These are phyloP conservation scores for Sideroxylon spinosum DNA, from an alignment of 179 eudicot species.

Conservation along the genomic window DNA sequence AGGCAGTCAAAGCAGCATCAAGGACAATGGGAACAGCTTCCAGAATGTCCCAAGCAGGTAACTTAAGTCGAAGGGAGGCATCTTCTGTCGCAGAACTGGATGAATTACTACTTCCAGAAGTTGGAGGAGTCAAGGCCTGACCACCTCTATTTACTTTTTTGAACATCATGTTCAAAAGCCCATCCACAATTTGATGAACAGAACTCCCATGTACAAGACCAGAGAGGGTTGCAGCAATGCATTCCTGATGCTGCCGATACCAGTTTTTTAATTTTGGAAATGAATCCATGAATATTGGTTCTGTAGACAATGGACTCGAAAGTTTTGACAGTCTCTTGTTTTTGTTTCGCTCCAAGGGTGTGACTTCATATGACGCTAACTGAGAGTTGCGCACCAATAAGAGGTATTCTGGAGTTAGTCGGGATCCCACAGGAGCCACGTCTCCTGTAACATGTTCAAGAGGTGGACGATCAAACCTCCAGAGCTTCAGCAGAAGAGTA, in stretches of 20 bases:
- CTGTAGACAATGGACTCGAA: slow-evolving; percentile 47
- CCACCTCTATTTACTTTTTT: slow-evolving; percentile 61
- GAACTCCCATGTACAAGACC: slow-evolving; percentile 76
- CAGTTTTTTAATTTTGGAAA: slow-evolving; percentile 80
- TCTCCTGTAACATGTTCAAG: slow-evolving; percentile 73
- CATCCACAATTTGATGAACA: slow-evolving; percentile 82
- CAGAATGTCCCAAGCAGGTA: slow-evolving; percentile 96
- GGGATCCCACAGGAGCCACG: slow-evolving; percentile 81
- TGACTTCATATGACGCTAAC: slow-evolving; percentile 48
- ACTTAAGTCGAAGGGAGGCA: slow-evolving; percentile 37
- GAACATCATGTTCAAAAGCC: slow-evolving; percentile 79
- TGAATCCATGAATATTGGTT: slow-evolving; percentile 76
- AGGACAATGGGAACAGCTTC: slow-evolving; percentile 97
- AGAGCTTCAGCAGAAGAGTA: slow-evolving; percentile 71
- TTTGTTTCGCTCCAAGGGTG: slow-evolving; percentile 46
- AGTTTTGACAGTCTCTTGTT: slow-evolving; percentile 43
- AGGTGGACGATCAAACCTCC: slow-evolving; percentile 97
- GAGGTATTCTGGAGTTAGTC: slow-evolving; percentile 84
- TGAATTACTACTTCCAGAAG: slow-evolving; percentile 78
- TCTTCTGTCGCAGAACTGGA: slow-evolving; percentile 63
- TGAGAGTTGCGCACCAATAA: slow-evolving; percentile 68
- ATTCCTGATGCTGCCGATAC: slow-evolving; percentile 89
- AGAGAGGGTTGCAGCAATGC: slow-evolving; percentile 85
- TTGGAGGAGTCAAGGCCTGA: slow-evolving; percentile 34
- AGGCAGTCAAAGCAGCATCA: slow-evolving; percentile 92